These are phyloP conservation scores for Colletotrichum higginsianum DNA, from an alignment of 2,329 filamentous ascomycete species.

Conservation along the genomic window DNA sequence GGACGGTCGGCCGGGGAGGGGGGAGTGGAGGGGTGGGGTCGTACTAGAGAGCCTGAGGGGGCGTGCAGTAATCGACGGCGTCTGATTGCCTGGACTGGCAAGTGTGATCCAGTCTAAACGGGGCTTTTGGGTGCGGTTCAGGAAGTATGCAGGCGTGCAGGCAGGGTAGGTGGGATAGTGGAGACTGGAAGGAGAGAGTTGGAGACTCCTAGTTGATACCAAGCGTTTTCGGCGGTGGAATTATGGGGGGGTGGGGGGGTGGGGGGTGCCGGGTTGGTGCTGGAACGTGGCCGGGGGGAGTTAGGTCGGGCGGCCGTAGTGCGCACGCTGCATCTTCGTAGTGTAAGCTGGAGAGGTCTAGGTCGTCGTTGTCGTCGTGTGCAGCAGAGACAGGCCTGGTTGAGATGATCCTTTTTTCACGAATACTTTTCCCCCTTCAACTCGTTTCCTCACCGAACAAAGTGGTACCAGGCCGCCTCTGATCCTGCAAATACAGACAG, in stretches of 20 bases:
- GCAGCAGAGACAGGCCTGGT: constrained; percentile 3
- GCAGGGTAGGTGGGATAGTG: background rate
- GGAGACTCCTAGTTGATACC: background rate
- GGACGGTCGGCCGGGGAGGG: constrained; percentile 32
- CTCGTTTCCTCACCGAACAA: background rate
- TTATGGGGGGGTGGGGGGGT: constrained; percentile 29
- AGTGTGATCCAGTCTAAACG: constrained; percentile 10
- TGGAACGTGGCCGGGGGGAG: constrained; percentile 28
- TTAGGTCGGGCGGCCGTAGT: constrained; percentile 14
- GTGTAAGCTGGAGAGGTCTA: no score
- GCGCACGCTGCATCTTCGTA: background rate
- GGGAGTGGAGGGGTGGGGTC: background rate
- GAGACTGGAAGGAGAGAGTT: background rate
- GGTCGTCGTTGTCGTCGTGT: background rate
- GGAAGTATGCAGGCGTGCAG: constrained; percentile 9
- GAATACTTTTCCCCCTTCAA: no score
- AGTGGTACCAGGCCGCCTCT: background rate
- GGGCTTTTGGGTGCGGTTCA: constrained; percentile 8
- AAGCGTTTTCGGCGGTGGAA: constrained; percentile 39
- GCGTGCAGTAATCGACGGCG: constrained; percentile 26
- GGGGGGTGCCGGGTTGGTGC: constrained; percentile 32
- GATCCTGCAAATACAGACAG: background rate
- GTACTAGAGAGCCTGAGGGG: constrained; percentile 2
- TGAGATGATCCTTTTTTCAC: no score
- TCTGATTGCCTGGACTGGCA: constrained; percentile 32